Conservation (phyloP, 106 monocot species). For the Gastrodia elata region DNA sequence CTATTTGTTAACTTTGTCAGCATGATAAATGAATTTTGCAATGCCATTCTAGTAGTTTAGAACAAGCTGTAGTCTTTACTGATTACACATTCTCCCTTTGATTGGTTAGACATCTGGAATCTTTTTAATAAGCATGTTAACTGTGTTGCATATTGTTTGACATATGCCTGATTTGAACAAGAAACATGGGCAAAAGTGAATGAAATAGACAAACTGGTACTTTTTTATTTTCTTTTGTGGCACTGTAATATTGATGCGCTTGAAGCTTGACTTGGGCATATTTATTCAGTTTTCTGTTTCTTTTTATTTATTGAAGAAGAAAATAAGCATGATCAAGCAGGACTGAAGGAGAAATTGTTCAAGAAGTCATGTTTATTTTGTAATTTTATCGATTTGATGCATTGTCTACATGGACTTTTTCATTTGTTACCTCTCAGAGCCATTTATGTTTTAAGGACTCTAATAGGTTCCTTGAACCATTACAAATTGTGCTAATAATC, state of each 20-base stretch:
- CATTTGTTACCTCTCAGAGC: too few species aligned
- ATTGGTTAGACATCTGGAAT: too few species aligned
- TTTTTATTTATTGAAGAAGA: background rate
- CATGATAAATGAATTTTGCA: background rate
- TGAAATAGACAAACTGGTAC: background rate
- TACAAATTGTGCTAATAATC: background rate
- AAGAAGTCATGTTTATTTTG: background rate
- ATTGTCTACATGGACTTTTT: background rate
- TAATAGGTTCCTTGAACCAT: background rate
- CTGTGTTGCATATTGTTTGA: background rate
- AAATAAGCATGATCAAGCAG: background rate
- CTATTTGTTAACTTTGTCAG: background rate
- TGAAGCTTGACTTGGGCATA: background rate
- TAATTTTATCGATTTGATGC: background rate
- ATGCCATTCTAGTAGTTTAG: background rate
- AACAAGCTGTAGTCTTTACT: background rate
- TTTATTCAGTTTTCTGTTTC: background rate
- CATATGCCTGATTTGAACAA: too few species aligned
- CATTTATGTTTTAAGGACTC: background rate
- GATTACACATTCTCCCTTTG: too few species aligned
- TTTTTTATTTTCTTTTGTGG: background rate
- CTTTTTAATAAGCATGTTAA: background rate
- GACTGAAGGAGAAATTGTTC: background rate
- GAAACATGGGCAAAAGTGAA: background rate
- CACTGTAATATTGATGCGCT: background rate